Evolutionary conservation across 1,284 basidiomycete species (phyloP).

Genomic region (Irpex lacteus): DNA sequence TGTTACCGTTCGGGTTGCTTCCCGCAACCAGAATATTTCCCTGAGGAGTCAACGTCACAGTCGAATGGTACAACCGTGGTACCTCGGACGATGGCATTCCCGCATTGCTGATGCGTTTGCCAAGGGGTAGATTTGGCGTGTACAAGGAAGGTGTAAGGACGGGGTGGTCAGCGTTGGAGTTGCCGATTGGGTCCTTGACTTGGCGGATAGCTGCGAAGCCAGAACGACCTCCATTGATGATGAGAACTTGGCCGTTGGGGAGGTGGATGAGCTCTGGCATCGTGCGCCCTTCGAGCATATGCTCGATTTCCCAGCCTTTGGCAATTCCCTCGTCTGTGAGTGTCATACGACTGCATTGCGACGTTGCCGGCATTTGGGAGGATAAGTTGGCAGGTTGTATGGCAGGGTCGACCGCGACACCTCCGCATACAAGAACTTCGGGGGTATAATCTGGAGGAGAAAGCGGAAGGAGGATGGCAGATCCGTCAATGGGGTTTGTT

Average conservation of each 20-base stretch:
- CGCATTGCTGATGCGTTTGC: conserved; percentile 43
- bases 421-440: conserved; percentile 51
- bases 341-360: conserved; percentile 36
- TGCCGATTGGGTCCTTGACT: conserved; percentile 24
- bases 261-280: conserved; percentile 51
- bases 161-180: conserved; percentile 47
- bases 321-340: conserved; percentile 23
- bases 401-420: conserved; percentile 27
- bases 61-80: conserved; percentile 44
- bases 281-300: conserved; percentile 31
- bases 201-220: conserved; percentile 47
- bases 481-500: conserved; percentile 44
- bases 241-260: conserved; percentile 50
- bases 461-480: conserved; percentile 47
- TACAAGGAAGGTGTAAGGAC: conserved; percentile 48
- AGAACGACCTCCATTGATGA: conserved; percentile 43
- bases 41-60: conserved; percentile 36
- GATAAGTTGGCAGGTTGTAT: conserved; percentile 32
- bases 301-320: conserved; percentile 26
- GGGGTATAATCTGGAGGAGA: conserved; percentile 43
- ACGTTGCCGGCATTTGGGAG: conserved; percentile 39
- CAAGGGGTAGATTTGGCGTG: conserved; percentile 43
- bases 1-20: conserved; percentile 46
- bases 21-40: conserved; percentile 48
- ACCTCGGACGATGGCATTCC: conserved; percentile 45